Base-by-base conservation (phyloP, 2,329 filamentous ascomycete species). In the Seiridium cupressi region DNA sequence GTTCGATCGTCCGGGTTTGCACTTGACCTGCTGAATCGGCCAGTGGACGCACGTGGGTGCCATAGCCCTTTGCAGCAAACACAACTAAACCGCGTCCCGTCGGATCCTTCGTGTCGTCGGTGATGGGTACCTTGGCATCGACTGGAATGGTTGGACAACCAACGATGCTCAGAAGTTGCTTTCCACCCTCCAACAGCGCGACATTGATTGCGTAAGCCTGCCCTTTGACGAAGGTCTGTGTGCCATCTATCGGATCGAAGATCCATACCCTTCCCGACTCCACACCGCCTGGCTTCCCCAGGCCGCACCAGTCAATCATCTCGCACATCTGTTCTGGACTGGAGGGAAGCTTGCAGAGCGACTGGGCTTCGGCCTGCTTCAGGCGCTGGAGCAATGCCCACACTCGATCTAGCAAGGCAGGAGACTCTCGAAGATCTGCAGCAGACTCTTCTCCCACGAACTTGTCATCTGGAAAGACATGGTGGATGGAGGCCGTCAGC, bases 161-260 rank as follows among this genome's bases (percentile, higher is more conserved):
- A 1, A 86, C 81, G 2, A 80, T 77, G 13, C 79, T 77, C 44
- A 85, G 72, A 2, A 78, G 70, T 67, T 86, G 83, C 60, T 73
- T 70, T 3, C 82, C 81, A 34, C 78, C 80, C 38, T 80, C 73
- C 3, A 87, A 68, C 3, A 87, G 75, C 2, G 77, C 82, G 18
- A 84, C 75, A 60, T 86, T 86, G 70, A 86, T 81, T 59, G 82
- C 84, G 64, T 86, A 87, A 51, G 84, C 77, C 64, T 84, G 74
- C 5, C 81, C 79, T 9, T 74, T 72, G 7, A 87, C 74, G 58
- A 84, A 87, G 0, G 82, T 84, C 71, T 82, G 80, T 2, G 84
- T 87, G 6, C 84, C 84, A 63, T 87, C 84, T 36, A 87, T 86
- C 0, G 84, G 84, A 65, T 87, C 84, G 65, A 87, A 85, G 0